These are phyloP conservation scores for Solanum medicagineum DNA, from an alignment of 257 asterid species.

Conservation along the genomic window DNA sequence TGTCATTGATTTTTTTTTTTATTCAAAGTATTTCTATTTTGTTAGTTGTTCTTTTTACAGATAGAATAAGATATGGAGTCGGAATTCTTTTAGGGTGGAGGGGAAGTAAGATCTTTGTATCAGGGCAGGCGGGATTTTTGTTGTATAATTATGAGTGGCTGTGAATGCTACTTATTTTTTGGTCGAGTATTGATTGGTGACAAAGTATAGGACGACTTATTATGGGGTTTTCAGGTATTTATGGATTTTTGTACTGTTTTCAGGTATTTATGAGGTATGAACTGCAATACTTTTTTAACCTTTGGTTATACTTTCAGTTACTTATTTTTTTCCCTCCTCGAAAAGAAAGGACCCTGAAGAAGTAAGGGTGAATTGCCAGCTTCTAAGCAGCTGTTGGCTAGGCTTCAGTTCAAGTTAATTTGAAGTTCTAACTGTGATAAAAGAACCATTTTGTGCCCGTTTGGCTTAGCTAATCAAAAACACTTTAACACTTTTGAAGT, in stretches of 20 bases:
- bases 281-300: background rate
- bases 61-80: slow-evolving; percentile 19
- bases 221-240: background rate
- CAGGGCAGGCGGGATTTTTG: background rate
- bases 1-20: background rate
- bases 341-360: too few species aligned
- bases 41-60: slow-evolving; percentile 11
- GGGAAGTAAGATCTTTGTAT: background rate
- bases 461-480: background rate
- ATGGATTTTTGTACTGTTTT: background rate
- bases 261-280: background rate
- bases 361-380: background rate
- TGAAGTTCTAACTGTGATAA: background rate
- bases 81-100: slow-evolving; percentile 8
- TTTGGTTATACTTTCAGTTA: background rate
- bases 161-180: background rate
- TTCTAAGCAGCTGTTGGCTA: background rate
- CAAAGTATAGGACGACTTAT: background rate
- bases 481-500: background rate
- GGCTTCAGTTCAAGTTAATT: background rate
- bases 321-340: background rate
- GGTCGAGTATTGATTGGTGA: background rate
- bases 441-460: background rate
- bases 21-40: background rate
- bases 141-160: slow-evolving; percentile 8